Evolutionary conservation across 805 yeast genomes (phyloP).

Genomic region (Cyberlindnera sargentensis): DNA sequence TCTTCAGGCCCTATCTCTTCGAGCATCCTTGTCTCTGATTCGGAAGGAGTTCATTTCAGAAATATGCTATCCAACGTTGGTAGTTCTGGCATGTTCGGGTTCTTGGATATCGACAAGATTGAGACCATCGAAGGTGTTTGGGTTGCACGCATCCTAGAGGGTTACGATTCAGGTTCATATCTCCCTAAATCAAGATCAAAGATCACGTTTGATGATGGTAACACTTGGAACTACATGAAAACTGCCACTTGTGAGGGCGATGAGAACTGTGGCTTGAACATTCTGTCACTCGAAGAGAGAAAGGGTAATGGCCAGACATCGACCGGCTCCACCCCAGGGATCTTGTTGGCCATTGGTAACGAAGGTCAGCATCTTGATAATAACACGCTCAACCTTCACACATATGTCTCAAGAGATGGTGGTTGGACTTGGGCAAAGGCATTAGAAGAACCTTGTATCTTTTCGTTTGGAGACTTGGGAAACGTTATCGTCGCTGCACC

Average conservation of each 20-base stretch:
- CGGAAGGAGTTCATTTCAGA: conserved; percentile 44
- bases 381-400: conserved; percentile 25
- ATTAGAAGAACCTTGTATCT: conserved; percentile 43
- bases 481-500: conserved; percentile 56
- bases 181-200: conserved; percentile 24
- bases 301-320: conserved; percentile 23
- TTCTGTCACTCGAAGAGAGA: conserved; percentile 28
- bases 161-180: conserved; percentile 12
- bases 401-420: conserved; percentile 71
- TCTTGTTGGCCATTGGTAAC: conserved; percentile 36
- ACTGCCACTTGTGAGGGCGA: conserved; percentile 24
- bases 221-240: conserved; percentile 27
- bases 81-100: conserved; percentile 24
- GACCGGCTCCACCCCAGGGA: conserved; percentile 37
- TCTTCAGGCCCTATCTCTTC: conserved; percentile 18
- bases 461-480: conserved; percentile 73
- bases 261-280: conserved; percentile 27
- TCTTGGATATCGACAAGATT: conserved; percentile 31
- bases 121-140: conserved; percentile 61
- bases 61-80: conserved; percentile 33
- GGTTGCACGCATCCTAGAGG: conserved; percentile 36
- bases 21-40: conserved; percentile 32
- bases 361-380: conserved; percentile 21
- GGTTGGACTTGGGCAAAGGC: conserved; percentile 66
- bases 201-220: conserved; percentile 35